These are phyloP conservation scores for Scolecobasidium constrictum DNA, from an alignment of 2,329 filamentous ascomycete species.

Conservation along the genomic window DNA sequence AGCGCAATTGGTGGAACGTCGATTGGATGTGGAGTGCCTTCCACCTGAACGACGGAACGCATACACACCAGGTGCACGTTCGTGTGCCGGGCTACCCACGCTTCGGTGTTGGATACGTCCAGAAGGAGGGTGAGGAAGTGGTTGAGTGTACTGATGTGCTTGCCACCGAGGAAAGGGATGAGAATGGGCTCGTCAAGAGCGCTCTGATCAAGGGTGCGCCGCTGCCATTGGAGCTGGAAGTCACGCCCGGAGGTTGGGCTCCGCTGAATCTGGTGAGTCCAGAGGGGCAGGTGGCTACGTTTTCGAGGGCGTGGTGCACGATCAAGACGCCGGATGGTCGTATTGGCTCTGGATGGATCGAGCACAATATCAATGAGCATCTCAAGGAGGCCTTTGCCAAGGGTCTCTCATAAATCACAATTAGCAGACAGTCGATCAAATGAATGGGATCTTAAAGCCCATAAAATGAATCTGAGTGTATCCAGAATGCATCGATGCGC, in stretches of 20 bases:
- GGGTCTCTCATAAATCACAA: too few relatives aligned
- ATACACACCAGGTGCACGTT: neutral
- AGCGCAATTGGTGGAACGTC: conserved; percentile 4
- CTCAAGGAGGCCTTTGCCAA: too few relatives aligned
- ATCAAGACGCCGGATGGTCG: conserved; percentile 3
- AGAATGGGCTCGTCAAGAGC: neutral
- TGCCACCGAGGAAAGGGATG: neutral
- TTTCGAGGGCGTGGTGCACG: conserved; percentile 3
- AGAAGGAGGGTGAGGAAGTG: neutral
- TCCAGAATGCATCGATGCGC: too few relatives aligned
- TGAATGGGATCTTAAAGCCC: too few relatives aligned
- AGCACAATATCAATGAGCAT: conserved; percentile 1
- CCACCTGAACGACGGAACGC: neutral
- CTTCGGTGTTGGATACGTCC: neutral
- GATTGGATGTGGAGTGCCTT: conserved; percentile 8
- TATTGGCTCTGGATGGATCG: conserved; percentile 1
- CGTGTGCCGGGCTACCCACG: neutral
- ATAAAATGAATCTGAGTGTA: too few relatives aligned
- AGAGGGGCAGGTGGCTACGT: conserved; percentile 1
- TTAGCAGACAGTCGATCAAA: too few relatives aligned
- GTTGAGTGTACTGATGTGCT: neutral
- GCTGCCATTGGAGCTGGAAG: neutral
- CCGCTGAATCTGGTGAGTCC: neutral
- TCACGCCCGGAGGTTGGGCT: neutral
- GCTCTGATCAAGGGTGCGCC: neutral